Base-by-base conservation (phyloP, 495 filamentous ascomycete species). In the Emericellopsis terricola region DNA sequence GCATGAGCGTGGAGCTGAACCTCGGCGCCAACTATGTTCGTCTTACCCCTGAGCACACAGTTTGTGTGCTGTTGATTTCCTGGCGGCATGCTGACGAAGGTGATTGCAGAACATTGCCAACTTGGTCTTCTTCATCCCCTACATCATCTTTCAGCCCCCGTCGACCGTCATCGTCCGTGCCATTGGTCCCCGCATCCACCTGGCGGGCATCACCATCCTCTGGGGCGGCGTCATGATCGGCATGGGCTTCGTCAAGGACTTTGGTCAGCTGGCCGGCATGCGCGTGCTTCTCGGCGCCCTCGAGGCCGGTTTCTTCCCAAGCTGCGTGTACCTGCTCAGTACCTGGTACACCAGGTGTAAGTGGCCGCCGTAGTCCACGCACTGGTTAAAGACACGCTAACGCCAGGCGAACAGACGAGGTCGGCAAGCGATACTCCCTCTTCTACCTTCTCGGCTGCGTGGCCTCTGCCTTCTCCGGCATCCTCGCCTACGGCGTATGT, bases 121-220 rank as follows among this genome's bases (percentile, higher is more conserved):
- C 10, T 49, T 78, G 19, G 64, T 76, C 42, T 79, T 81, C 57
- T 81, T 77, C 53, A 56, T 71, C 13, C 62, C 73, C 9, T 81
- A 81, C 38, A 50, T 73, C 16, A 20, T 76, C 37, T 74, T 72
- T 48, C 73, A 81, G 42, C 64, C 71, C 2, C 71, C 70, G 0
- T 57, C 56, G 2, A 60, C 73, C 0, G 48, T 76, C 19, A 40
- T 77, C 1, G 58, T 66, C 8, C 64, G 73, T 10, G 72, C 71
- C 40, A 37, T 81, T 15, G 73, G 75, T 0, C 76, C 76, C 0
- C 56, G 71, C 0, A 46, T 56, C 3, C 71, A 73, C 38, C 43
- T 80, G 6, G 45, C 61, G 0, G 40, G 42, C 14, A 74, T 80
- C 41, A 62, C 65, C 14, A 19, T 69, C 3, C 44, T 62, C n/a